phyloP scores from a whole-genome alignment of 2,329 filamentous ascomycete genomes.

The Venturia asperata region DNA sequence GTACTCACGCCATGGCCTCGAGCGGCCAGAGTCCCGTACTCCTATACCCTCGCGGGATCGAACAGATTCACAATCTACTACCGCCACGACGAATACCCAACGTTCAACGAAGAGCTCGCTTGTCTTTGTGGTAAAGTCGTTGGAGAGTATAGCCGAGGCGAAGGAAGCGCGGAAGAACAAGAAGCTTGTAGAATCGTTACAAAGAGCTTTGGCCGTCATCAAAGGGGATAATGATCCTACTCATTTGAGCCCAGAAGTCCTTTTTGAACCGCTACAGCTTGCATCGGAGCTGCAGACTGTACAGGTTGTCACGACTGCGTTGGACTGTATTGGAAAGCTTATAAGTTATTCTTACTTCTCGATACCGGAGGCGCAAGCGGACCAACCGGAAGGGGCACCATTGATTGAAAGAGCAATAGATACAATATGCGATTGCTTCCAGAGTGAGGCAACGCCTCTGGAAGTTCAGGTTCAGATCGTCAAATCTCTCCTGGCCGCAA shows the following conservation, averaged over 20 bases:
- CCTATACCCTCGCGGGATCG: conserved; percentile 36
- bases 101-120: conserved; percentile 77
- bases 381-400: conserved; percentile 35
- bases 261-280: conserved; percentile 85
- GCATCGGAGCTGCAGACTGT: conserved; percentile 83
- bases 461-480: conserved; percentile 97
- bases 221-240: conserved; percentile 69
- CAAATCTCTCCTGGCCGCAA: conserved; percentile 89
- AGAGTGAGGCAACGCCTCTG: conserved; percentile 84
- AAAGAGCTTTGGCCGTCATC: conserved; percentile 76
- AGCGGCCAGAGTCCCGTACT: conserved; percentile 16
- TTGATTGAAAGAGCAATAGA: conserved; percentile 97
- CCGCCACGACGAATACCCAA: conserved; percentile 44
- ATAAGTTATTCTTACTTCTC: conserved; percentile 99
- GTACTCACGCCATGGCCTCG: conserved; percentile 12
- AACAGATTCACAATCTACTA: conserved; percentile 56
- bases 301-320: conserved; percentile 76
- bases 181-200: conserved; percentile 72
- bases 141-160: conserved; percentile 85
- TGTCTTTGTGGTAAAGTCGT: conserved; percentile 87
- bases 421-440: conserved; percentile 98
- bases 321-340: conserved; percentile 97
- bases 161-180: conserved; percentile 87
- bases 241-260: conserved; percentile 79
- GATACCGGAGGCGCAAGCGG: conserved; percentile 43